Conservation (phyloP, 805 yeast species). For the Starmerella bombicola region DNA sequence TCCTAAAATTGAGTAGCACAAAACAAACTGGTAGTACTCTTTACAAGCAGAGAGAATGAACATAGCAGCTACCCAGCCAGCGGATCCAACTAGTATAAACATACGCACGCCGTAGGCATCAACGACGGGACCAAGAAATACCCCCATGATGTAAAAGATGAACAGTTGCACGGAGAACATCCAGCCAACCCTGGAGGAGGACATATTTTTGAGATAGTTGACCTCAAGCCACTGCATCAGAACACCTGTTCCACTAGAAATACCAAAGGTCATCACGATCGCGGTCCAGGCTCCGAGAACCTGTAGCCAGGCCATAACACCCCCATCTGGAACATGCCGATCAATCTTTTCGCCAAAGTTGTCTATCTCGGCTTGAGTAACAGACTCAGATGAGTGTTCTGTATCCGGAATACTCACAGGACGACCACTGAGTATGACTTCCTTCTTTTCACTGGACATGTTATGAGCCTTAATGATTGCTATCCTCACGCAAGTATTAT, state of each 20-base stretch:
- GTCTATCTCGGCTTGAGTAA: neutral
- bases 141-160: conserved; percentile 34
- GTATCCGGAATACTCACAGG: no score
- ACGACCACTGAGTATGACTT: no score
- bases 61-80: conserved; percentile 37
- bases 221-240: conserved; percentile 51
- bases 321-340: conserved; percentile 38
- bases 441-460: no score
- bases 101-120: conserved; percentile 45
- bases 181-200: conserved; percentile 51
- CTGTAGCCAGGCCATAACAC: conserved; percentile 43
- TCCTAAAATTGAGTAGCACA: conserved; percentile 41
- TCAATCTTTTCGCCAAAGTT: conserved; percentile 19
- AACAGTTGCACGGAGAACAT: conserved; percentile 39
- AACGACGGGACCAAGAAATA: conserved; percentile 41
- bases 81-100: conserved; percentile 36
- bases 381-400: neutral
- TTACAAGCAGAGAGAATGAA: conserved; percentile 41
- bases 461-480: conserved; percentile 2
- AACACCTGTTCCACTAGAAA: conserved; percentile 54
- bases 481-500: conserved; percentile 21
- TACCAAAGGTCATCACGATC: conserved; percentile 46
- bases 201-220: conserved; percentile 33
- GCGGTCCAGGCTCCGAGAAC: conserved; percentile 49
- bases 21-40: conserved; percentile 45